Evolutionary conservation across 306 rosid species (phyloP).

Genomic region (Cyclanthera cordifolia): DNA sequence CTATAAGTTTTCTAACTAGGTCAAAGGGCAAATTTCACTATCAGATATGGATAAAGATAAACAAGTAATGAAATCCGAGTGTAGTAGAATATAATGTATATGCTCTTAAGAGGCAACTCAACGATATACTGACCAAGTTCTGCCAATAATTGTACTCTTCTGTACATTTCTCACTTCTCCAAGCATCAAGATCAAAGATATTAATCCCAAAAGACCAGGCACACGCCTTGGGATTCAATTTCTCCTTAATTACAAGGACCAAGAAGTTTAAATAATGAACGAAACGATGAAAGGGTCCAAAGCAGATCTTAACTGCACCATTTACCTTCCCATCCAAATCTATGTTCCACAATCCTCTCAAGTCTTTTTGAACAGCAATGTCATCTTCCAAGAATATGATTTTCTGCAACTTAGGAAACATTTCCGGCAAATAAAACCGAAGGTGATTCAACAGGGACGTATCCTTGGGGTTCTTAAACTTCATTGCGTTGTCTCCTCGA

Average conservation of each 20-base stretch:
- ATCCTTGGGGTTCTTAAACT: constrained; percentile 39
- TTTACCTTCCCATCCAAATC: constrained; percentile 90
- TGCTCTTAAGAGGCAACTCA: neutral
- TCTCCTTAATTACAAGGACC: constrained; percentile 61
- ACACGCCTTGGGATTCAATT: constrained; percentile 76
- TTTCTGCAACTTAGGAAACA: constrained; percentile 79
- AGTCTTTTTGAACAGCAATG: constrained; percentile 89
- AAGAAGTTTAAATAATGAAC: constrained; percentile 79
- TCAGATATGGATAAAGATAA: neutral
- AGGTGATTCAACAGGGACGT: constrained; percentile 70
- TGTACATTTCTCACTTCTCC: constrained; percentile 83
- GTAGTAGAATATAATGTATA: neutral
- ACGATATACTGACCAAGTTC: constrained; percentile 46
- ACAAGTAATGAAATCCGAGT: neutral
- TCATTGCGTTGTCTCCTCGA: constrained; percentile 41
- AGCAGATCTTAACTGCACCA: constrained; percentile 96
- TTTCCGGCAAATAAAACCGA: constrained; percentile 85
- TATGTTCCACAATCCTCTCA: constrained; percentile 81
- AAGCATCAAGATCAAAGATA: constrained; percentile 88
- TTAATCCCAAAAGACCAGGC: constrained; percentile 97
- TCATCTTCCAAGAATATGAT: constrained; percentile 81
- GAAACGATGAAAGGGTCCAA: constrained; percentile 86
- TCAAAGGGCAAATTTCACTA: neutral
- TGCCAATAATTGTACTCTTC: constrained; percentile 87
- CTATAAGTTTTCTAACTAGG: neutral